Percentiles rank a stretch among this genome's conserved stretches.
phyloP scores from a whole-genome alignment of 805 yeast species.

The Yarrowia sp. region DNA sequence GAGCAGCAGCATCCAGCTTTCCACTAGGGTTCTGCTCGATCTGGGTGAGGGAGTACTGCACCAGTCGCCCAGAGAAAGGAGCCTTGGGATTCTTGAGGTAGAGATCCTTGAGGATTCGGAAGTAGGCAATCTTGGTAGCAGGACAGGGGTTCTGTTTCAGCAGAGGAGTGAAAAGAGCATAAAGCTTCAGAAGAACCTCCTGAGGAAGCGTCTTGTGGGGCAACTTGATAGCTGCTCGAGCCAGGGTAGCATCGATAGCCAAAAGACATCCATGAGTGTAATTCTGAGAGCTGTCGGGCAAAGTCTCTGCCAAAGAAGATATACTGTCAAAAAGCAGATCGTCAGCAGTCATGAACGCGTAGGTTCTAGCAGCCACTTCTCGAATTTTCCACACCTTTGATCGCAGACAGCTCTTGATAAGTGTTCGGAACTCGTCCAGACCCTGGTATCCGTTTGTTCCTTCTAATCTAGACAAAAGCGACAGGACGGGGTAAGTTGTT shows the following conservation, averaged over 20 bases:
- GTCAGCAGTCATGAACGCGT: slow-evolving; percentile 48
- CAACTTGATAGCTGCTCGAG: slow-evolving; percentile 12
- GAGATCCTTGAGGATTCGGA: slow-evolving; percentile 8
- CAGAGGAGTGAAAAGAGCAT: slow-evolving; percentile 17
- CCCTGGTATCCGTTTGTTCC: slow-evolving; percentile 55
- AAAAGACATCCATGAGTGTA: slow-evolving; percentile 58
- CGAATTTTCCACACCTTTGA: slow-evolving; percentile 75
- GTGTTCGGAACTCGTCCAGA: slow-evolving; percentile 49
- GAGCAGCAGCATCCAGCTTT: slow-evolving; percentile 26
- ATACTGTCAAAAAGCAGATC: slow-evolving; percentile 31
- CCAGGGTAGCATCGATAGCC: slow-evolving; percentile 44
- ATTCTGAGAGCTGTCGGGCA: slow-evolving; percentile 40
- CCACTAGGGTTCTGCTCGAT: background rate
- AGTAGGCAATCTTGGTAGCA: slow-evolving; percentile 30
- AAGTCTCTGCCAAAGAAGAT: background rate
- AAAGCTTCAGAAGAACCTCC: background rate
- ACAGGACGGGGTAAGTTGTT: slow-evolving; percentile 69
- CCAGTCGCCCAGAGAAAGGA: background rate
- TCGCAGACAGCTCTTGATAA: slow-evolving; percentile 48
- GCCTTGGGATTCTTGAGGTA: slow-evolving; percentile 8
- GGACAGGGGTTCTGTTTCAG: slow-evolving; percentile 29
- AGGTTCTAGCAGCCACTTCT: slow-evolving; percentile 76
- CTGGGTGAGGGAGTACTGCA: slow-evolving; percentile 5
- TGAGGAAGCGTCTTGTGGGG: background rate
- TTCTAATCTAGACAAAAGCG: slow-evolving; percentile 66